Base-by-base conservation (phyloP, 768 basidiomycete species). In the Hericium erinaceus region DNA sequence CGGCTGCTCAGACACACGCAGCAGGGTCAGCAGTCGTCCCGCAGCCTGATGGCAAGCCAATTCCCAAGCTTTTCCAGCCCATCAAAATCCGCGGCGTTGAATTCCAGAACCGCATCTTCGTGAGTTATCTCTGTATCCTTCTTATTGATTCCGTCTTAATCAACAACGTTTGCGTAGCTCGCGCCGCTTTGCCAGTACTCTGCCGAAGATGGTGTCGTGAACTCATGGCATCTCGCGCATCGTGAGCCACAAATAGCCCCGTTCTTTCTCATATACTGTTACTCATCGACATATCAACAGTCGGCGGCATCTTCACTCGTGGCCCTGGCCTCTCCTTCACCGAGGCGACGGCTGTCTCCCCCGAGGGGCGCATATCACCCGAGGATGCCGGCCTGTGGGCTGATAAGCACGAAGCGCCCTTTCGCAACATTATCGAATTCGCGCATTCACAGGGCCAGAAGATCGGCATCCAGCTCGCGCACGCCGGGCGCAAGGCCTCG, bases 381-480 rank as follows among this genome's bases (percentile, higher is more conserved):
- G 74, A 85, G 58, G 87, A 22, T 22, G 22, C 22, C 22, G 22
- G 22, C 22, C 22, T 22, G 22, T 22, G 22, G 22, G 22, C 22
- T 70, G 57, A 24, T 54, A 10, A 85, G 1, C 86, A 88, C 38
- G 75, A 71, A 60, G 73, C 68, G 12, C 61, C 70, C 1, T 66
- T 79, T 40, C 72, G 75, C 57, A 67, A 77, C 38, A 74, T 90
- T 61, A 79, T 83, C 64, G 80, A 84, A 57, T 87, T 88, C 54
- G 84, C 84, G 18, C 84, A 87, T 64, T 80, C 82, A 0, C 84
- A 85, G 62, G 79, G 75, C 50, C 81, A 85, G 65, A 82, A 83
- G 52, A 78, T 90, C 18, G 89, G 74, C 11, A 84, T 90, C 56
- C 90, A 92, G 67, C 77, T 91, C 16, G 83, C 78, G 0, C 89